Evolutionary conservation across 148 eudicot genomes (phyloP), one percentile per base, ranked within the genome.

Genomic region (Fagopyrum esculentum): DNA sequence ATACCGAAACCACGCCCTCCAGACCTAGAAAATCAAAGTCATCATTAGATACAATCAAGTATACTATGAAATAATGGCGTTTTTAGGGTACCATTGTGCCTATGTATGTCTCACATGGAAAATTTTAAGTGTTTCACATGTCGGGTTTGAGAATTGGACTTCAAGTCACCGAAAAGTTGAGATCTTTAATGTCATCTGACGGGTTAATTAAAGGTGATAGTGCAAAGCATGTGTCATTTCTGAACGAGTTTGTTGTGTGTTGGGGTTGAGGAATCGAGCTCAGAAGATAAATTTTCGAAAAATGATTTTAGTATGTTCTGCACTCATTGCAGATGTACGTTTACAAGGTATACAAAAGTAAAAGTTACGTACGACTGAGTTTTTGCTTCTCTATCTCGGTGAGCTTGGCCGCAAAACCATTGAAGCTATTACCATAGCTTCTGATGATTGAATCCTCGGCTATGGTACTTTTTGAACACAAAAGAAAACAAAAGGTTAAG

Each of bases 1-100:
- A 87, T 9, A 84, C 82, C 8, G 91, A 84, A 17, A 84, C 79
- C 12, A 90, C 91, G 29, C 66, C 87, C 8, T 84, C 79, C 74
- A 66, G 46, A n/a, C 70, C 91, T 89, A 74, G 6, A 75, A 17
- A 45, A 40, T n/a, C 5, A 6, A 2, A 12, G 44, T 51, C 7
- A 3, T n/a, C 2, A 17, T 47, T 9, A 59, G 40, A 35, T 35
- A 35, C 40, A 35, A 35, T 35, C 40, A 35, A 35, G 3, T 35
- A 35, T 35, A 35, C 40, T 35, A 35, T 35, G 40, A 35, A 35
- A 35, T 35, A 30, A 30, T 30, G 35, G 35, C 2, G 35, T 30
- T 30, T n/a, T 30, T 30, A 30, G 35, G 35, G 35, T 30, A 30
- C 35, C 1, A 30, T 30, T 30, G 35, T 30, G 35, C 2, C 35